These are phyloP conservation scores for Hibiscus mutabilis DNA, from an alignment of 345 rosid genomes.

Conservation along the genomic window DNA sequence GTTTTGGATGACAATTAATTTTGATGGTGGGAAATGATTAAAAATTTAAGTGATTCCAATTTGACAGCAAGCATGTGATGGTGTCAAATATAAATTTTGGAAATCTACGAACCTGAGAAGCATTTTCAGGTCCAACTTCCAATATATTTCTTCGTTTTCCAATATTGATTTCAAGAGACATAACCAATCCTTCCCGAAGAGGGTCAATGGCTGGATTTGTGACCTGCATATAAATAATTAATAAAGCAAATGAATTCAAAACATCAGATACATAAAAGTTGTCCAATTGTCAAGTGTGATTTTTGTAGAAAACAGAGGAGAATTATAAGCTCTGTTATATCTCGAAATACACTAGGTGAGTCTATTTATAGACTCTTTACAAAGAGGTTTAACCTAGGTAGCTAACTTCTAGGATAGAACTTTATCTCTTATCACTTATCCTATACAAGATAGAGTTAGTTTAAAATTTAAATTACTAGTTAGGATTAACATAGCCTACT, in stretches of 20 bases:
- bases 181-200: slow-evolving; percentile 91
- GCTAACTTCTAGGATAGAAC: no score
- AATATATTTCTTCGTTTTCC: slow-evolving; percentile 92
- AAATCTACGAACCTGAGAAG: slow-evolving; percentile 59
- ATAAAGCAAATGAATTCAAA: slow-evolving; percentile 1
- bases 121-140: slow-evolving; percentile 94
- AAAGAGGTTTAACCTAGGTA: no score
- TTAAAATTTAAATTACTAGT: no score
- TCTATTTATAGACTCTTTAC: no score
- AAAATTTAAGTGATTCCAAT: not conserved
- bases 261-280: not conserved
- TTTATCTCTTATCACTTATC: no score
- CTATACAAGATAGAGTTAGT: no score
- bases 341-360: no score
- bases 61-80: slow-evolving; percentile 2
- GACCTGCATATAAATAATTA: slow-evolving; percentile 42
- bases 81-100: slow-evolving; percentile 7
- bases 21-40: not conserved
- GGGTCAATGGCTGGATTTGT: slow-evolving; percentile 99
- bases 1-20: slow-evolving; percentile 11
- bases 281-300: not conserved
- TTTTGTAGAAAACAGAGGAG: no score
- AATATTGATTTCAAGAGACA: slow-evolving; percentile 94
- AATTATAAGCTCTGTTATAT: no score
- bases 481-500: no score